These are phyloP conservation scores for Postia placenta DNA, from an alignment of 768 basidiomycete species.

Conservation along the genomic window DNA sequence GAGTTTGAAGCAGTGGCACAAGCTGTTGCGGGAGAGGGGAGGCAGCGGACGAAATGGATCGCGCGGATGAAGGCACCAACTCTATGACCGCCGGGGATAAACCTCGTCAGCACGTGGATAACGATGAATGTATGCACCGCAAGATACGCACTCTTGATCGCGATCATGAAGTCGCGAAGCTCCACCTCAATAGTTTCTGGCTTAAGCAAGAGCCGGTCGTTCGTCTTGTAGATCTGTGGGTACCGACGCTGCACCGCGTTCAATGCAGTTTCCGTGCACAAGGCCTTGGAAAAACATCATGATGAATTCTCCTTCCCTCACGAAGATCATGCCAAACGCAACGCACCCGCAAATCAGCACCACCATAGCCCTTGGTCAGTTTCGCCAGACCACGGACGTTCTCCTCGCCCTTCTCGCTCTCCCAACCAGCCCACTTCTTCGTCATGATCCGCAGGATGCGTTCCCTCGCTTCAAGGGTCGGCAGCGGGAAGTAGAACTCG, in stretches of 20 bases:
- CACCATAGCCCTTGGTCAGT: slow-evolving; percentile 95
- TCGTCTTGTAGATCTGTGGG: slow-evolving; percentile 94
- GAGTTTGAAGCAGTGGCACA: slow-evolving; percentile 62
- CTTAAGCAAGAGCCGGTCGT: slow-evolving; percentile 76
- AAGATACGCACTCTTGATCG: slow-evolving; percentile 74
- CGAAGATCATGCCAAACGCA: neutral
- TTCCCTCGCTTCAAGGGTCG: slow-evolving; percentile 76
- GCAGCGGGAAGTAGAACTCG: slow-evolving; percentile 96
- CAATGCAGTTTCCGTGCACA: slow-evolving; percentile 94
- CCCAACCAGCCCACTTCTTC: slow-evolving; percentile 82
- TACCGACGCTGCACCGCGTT: slow-evolving; percentile 96
- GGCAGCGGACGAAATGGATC: slow-evolving; percentile 84
- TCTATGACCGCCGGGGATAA: slow-evolving; percentile 39
- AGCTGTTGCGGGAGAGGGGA: slow-evolving; percentile 82
- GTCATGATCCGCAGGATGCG: slow-evolving; percentile 91
- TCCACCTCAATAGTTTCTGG: slow-evolving; percentile 82
- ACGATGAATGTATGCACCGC: slow-evolving; percentile 8
- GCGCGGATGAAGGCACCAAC: slow-evolving; percentile 89
- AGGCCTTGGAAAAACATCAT: slow-evolving; percentile 44
- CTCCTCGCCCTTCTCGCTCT: slow-evolving; percentile 41
- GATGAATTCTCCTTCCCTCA: slow-evolving; percentile 4
- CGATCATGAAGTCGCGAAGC: slow-evolving; percentile 94
- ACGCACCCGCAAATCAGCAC: slow-evolving; percentile 85
- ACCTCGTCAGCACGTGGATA: neutral
- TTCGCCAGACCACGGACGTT: slow-evolving; percentile 67